phyloP scores from a whole-genome alignment of 805 yeast species.

The Yamadazyma endophytica region DNA sequence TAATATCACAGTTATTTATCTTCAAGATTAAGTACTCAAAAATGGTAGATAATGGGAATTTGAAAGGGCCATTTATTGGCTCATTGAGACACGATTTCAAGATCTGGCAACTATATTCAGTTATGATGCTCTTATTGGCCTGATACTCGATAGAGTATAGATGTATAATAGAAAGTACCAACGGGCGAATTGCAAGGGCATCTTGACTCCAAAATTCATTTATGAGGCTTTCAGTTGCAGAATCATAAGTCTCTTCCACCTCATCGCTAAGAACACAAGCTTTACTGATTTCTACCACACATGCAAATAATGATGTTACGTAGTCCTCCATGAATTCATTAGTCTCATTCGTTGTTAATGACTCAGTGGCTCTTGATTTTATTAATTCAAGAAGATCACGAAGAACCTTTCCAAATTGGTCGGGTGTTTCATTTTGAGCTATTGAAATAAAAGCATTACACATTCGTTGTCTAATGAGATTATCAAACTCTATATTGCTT shows the following conservation, averaged over 20 bases:
- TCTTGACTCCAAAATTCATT: conserved; percentile 47
- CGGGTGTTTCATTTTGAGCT: conserved; percentile 44
- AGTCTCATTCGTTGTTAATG: conserved; percentile 6
- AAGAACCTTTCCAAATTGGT: conserved; percentile 23
- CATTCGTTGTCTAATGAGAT: conserved; percentile 54
- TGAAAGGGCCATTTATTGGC: conserved; percentile 61
- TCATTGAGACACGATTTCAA: conserved; percentile 66
- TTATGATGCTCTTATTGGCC: conserved; percentile 42
- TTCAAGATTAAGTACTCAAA: conserved; percentile 35
- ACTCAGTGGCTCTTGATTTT: conserved; percentile 2
- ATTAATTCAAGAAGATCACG: conserved; percentile 18
- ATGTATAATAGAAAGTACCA: conserved; percentile 37
- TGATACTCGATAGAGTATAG: conserved; percentile 38
- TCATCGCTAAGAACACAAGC: conserved; percentile 61
- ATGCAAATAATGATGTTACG: conserved; percentile 52
- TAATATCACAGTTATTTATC: conserved; percentile 20
- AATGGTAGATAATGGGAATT: conserved; percentile 39
- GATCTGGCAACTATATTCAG: conserved; percentile 62
- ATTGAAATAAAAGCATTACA: conserved; percentile 61
- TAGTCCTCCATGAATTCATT: conserved; percentile 37
- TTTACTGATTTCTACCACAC: conserved; percentile 68
- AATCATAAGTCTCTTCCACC: conserved; percentile 34
- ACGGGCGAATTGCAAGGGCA: conserved; percentile 40
- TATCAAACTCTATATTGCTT: conserved; percentile 31
- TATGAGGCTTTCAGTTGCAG: conserved; percentile 23